These are phyloP conservation scores for Pythium chondricola DNA, from an alignment of 352 stramenopile species.

Conservation along the genomic window DNA sequence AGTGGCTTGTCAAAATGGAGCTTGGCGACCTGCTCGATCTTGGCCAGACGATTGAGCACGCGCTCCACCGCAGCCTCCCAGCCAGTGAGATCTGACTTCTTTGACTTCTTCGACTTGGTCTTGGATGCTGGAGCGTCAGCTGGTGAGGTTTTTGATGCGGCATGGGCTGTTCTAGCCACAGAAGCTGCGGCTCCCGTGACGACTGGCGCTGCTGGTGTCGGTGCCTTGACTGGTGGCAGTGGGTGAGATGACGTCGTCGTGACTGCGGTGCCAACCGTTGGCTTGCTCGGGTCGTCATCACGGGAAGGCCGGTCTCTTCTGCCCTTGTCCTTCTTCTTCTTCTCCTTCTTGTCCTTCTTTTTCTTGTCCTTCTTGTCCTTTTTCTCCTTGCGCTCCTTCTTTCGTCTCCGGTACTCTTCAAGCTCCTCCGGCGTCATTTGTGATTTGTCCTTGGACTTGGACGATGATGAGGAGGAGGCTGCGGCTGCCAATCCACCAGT, in stretches of 20 bases:
- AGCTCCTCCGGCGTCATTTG: slow-evolving; percentile 15
- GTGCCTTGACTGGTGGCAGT: too few relatives aligned
- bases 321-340: slow-evolving; percentile 52
- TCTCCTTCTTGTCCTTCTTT: slow-evolving; percentile 49
- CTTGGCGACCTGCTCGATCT: slow-evolving; percentile 77
- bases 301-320: slow-evolving; percentile 43
- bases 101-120: slow-evolving; percentile 65
- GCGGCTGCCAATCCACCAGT: neutral
- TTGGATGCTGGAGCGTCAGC: slow-evolving; percentile 19
- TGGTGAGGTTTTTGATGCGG: slow-evolving; percentile 31
- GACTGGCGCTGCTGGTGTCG: neutral
- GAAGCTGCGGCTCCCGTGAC: neutral
- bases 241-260: too few relatives aligned
- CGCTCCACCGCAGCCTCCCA: slow-evolving; percentile 71
- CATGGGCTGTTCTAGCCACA: neutral
- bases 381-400: slow-evolving; percentile 48
- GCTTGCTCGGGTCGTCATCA: slow-evolving; percentile 18
- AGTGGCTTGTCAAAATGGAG: slow-evolving; percentile 77
- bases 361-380: slow-evolving; percentile 74
- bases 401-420: slow-evolving; percentile 14
- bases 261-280: neutral
- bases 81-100: slow-evolving; percentile 66
- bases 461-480: slow-evolving; percentile 8
- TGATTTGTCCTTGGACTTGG: neutral
- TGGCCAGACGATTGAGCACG: slow-evolving; percentile 57